Percentiles rank a stretch among this genome's conserved stretches.
Evolutionary conservation across 805 yeast genomes (phyloP).

Genomic region (Wickerhamiella spandovensis): DNA sequence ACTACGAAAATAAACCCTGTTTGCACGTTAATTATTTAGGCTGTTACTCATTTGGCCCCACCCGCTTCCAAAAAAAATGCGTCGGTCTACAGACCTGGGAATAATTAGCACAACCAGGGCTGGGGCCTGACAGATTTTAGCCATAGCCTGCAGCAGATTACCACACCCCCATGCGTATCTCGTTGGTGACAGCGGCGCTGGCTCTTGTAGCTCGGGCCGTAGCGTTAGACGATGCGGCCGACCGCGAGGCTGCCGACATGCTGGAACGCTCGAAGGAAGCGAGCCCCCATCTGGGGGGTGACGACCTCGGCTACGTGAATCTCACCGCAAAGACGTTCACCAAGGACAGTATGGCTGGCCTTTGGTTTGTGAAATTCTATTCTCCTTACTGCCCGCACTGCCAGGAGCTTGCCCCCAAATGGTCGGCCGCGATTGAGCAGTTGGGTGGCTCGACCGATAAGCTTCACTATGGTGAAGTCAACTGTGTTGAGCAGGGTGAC

Average conservation of each 20-base stretch:
- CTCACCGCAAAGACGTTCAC: neutral
- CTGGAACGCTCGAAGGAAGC: neutral
- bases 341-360: constrained; percentile 27
- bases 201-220: neutral
- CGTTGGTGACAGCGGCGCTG: neutral
- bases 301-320: neutral
- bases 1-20: too few species aligned
- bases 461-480: constrained; percentile 54
- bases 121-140: neutral
- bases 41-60: too few species aligned
- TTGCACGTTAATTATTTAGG: too few species aligned
- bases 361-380: constrained; percentile 73
- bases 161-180: neutral
- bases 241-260: neutral
- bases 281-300: neutral
- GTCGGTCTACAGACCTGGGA: too few species aligned
- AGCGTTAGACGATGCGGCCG: neutral
- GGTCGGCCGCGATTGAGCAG: constrained; percentile 53
- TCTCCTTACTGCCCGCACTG: constrained; percentile 90
- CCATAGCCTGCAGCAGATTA: neutral
- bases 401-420: constrained; percentile 59
- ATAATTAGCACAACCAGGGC: neutral
- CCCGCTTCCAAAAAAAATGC: too few species aligned
- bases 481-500: constrained; percentile 80
- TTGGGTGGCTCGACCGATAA: constrained; percentile 29